phyloP scores from a whole-genome alignment of 371 early-diverging fungal species.

The Rhizopus delemar region DNA sequence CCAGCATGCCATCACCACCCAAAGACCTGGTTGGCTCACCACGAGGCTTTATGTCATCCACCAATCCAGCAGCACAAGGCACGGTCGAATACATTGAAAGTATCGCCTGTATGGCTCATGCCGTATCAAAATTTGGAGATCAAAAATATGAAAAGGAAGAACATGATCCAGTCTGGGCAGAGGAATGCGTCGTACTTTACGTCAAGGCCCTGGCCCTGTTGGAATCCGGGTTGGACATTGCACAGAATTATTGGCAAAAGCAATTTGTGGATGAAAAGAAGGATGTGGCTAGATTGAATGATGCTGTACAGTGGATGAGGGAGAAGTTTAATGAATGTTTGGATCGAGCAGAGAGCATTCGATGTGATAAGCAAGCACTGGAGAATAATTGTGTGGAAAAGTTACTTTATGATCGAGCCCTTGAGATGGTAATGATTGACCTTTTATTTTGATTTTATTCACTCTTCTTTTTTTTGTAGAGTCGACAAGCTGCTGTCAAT shows the following conservation, averaged over 20 bases:
- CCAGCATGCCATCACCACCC: slow-evolving; percentile 55
- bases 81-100: slow-evolving; percentile 58
- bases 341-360: slow-evolving; percentile 64
- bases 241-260: slow-evolving; percentile 70
- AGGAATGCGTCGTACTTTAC: slow-evolving; percentile 77
- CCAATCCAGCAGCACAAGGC: slow-evolving; percentile 14
- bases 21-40: slow-evolving; percentile 35
- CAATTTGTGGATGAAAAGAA: slow-evolving; percentile 25
- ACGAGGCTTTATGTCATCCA: slow-evolving; percentile 30
- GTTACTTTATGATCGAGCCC: slow-evolving; percentile 65
- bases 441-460: slow-evolving; percentile 29
- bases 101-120: slow-evolving; percentile 65
- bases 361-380: slow-evolving; percentile 36
- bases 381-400: slow-evolving; percentile 59
- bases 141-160: slow-evolving; percentile 48
- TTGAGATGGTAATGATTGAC: slow-evolving; percentile 26
- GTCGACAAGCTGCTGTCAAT: slow-evolving; percentile 31
- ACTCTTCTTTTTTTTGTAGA: slow-evolving; percentile 15
- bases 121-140: slow-evolving; percentile 63
- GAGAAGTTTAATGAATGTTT: slow-evolving; percentile 84
- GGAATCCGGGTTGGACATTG: slow-evolving; percentile 73
- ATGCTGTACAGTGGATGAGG: slow-evolving; percentile 85
- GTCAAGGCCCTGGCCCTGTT: slow-evolving; percentile 74
- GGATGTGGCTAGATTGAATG: slow-evolving; percentile 50
- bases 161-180: slow-evolving; percentile 36